Percentiles rank a stretch among this genome's conserved stretches.
Evolutionary conservation across 225 moss, liverwort and hornwort species (phyloP).

Genomic region (Pseudisothecium myosuroides): DNA sequence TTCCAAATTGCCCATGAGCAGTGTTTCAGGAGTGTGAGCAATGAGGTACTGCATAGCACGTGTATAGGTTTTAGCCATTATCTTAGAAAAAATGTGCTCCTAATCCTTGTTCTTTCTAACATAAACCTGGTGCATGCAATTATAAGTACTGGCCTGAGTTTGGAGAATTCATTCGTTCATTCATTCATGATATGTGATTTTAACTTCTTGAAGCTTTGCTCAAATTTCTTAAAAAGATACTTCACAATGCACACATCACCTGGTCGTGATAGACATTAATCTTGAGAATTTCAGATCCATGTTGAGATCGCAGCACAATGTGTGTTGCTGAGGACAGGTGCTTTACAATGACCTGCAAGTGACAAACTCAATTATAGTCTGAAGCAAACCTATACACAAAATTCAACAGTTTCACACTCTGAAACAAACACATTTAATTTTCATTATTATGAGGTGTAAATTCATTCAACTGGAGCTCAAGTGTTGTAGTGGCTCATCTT

Average conservation of each 20-base stretch:
- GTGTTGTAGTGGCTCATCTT: neutral
- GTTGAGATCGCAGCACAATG: conserved; percentile 59
- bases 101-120: neutral
- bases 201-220: no score
- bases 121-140: neutral
- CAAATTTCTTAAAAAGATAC: neutral
- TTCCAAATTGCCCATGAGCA: conserved; percentile 79
- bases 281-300: conserved; percentile 58
- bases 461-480: neutral
- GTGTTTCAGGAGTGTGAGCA: conserved; percentile 64
- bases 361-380: neutral
- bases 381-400: neutral
- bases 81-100: neutral
- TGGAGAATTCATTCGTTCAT: neutral
- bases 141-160: neutral
- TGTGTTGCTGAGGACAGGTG: conserved; percentile 42
- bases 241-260: conserved; percentile 4
- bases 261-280: conserved; percentile 86
- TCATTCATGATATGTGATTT: neutral
- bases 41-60: conserved; percentile 66
- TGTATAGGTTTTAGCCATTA: neutral
- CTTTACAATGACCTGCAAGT: conserved; percentile 68
- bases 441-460: no score
- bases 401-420: neutral
- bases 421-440: neutral